Conservation (phyloP, 2,329 filamentous ascomycete species). For the Aspergillus aculeatus region DNA sequence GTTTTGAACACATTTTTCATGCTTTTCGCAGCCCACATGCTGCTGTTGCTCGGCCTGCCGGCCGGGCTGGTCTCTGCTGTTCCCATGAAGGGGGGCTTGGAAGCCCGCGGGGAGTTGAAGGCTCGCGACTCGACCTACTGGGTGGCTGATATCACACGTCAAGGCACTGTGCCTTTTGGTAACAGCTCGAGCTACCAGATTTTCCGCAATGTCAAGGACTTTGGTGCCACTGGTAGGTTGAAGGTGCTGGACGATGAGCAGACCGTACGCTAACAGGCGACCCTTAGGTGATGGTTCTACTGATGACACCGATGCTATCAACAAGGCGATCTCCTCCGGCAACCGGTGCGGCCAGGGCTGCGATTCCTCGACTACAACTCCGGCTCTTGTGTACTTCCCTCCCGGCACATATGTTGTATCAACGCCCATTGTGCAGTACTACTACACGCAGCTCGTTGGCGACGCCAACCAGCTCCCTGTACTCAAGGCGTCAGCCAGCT, state of each 20-base stretch:
- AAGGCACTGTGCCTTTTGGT: slow-evolving; percentile 67
- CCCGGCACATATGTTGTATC: slow-evolving; percentile 81
- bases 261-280: slow-evolving; percentile 28
- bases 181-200: slow-evolving; percentile 61
- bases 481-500: slow-evolving; percentile 70
- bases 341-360: slow-evolving; percentile 77
- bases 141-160: slow-evolving; percentile 67
- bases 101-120: slow-evolving; percentile 14
- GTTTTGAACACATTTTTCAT: slow-evolving; percentile 24
- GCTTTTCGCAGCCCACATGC: slow-evolving; percentile 31
- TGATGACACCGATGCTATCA: slow-evolving; percentile 89
- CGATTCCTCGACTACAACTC: slow-evolving; percentile 78
- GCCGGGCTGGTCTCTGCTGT: slow-evolving; percentile 32
- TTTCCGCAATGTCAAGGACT: slow-evolving; percentile 75
- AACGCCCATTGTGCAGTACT: slow-evolving; percentile 75
- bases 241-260: slow-evolving; percentile 20
- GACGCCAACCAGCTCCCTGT: slow-evolving; percentile 71
- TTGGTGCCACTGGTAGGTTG: slow-evolving; percentile 66
- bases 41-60: slow-evolving; percentile 31
- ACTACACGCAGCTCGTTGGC: slow-evolving; percentile 91
- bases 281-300: slow-evolving; percentile 59
- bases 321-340: slow-evolving; percentile 73
- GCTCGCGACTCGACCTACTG: slow-evolving; percentile 59
- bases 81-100: slow-evolving; percentile 26
- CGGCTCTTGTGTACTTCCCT: slow-evolving; percentile 89